Conservation (phyloP, 164 flowering plant species). For the Cinnamomum chago region DNA sequence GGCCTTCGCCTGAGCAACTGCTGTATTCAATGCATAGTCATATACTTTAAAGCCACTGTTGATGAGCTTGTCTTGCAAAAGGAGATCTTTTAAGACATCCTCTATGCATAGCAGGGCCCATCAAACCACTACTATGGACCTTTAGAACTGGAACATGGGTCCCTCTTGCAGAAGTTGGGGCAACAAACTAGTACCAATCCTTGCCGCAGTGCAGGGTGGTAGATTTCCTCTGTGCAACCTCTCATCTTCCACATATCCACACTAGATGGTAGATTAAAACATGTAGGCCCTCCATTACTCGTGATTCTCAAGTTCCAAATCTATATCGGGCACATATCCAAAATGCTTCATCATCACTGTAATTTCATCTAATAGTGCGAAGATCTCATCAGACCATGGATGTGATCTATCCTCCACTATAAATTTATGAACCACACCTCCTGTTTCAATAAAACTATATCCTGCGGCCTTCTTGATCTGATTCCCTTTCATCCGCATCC, state of each 20-base stretch:
- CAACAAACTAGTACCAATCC: neutral
- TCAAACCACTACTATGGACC: neutral
- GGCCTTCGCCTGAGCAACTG: neutral
- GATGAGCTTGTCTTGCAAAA: neutral
- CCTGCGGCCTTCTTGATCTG: conserved; percentile 67
- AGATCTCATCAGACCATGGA: conserved; percentile 48
- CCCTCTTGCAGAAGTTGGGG: neutral
- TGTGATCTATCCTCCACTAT: conserved; percentile 73
- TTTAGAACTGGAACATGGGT: neutral
- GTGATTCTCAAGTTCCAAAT: conserved; percentile 16
- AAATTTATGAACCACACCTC: conserved; percentile 58
- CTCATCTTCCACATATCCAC: neutral
- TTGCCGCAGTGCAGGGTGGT: neutral
- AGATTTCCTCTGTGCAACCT: neutral
- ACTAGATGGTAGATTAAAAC: neutral
- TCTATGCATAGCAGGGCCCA: neutral
- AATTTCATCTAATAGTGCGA: conserved; percentile 39
- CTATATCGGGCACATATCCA: conserved; percentile 11
- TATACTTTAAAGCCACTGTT: neutral
- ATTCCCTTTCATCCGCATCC: conserved; percentile 63
- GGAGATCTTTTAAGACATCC: neutral
- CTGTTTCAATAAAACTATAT: conserved; percentile 65
- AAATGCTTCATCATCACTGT: conserved; percentile 34
- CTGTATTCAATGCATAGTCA: neutral
- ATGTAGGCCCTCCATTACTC: neutral